phyloP scores from a whole-genome alignment of 2,329 filamentous ascomycete species.

The Aureobasidium uvarum region DNA sequence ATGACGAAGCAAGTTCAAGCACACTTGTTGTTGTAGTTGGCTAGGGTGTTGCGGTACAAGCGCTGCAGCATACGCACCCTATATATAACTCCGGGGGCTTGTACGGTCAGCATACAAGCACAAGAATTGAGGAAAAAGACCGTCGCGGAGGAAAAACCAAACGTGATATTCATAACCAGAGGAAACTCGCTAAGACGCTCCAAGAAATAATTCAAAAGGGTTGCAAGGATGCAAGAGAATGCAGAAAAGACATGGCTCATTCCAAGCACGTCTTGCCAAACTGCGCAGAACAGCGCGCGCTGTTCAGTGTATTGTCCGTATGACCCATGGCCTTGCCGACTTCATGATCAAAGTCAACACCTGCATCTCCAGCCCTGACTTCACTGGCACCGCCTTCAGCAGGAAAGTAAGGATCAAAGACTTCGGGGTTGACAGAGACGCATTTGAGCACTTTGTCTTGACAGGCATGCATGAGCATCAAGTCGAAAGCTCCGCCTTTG shows the following conservation, averaged over 20 bases:
- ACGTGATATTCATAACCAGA: background rate
- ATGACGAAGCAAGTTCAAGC: too few relatives aligned
- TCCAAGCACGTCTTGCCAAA: slow-evolving; percentile 35
- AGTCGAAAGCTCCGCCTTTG: slow-evolving; percentile 40
- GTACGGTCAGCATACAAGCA: too few relatives aligned
- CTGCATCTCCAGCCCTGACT: slow-evolving; percentile 31
- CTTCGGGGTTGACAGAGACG: slow-evolving; percentile 42
- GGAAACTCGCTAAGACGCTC: background rate
- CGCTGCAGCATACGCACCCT: too few relatives aligned
- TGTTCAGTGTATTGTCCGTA: slow-evolving; percentile 40
- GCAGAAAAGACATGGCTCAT: background rate
- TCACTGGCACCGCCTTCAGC: slow-evolving; percentile 35
- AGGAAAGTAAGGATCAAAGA: slow-evolving; percentile 41
- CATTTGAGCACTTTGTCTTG: slow-evolving; percentile 37
- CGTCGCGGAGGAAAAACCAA: too few relatives aligned
- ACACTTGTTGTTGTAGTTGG: too few relatives aligned
- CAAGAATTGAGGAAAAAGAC: too few relatives aligned
- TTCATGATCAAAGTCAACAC: slow-evolving; percentile 29
- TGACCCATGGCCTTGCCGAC: slow-evolving; percentile 37
- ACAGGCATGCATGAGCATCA: slow-evolving; percentile 39
- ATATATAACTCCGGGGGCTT: too few relatives aligned
- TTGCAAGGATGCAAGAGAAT: background rate
- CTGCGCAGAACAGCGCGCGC: slow-evolving; percentile 40
- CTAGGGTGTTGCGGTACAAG: too few relatives aligned
- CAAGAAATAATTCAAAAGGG: too few relatives aligned